These are phyloP conservation scores for Pulveroboletus frians DNA, from an alignment of 768 basidiomycete species.

Conservation along the genomic window DNA sequence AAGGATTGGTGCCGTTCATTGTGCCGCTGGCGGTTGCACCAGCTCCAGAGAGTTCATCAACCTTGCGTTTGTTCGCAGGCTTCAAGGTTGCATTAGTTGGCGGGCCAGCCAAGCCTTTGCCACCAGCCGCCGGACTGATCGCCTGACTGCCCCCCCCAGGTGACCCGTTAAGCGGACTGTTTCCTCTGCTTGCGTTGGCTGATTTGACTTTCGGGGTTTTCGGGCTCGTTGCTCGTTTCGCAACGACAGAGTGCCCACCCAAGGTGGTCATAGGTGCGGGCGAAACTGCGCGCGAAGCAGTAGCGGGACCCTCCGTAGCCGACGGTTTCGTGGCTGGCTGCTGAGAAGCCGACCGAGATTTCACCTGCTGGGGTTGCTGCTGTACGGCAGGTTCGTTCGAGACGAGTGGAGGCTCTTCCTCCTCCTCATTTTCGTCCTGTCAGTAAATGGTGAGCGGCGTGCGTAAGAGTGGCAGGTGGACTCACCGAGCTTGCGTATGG, in stretches of 20 bases:
- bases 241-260: conserved; percentile 75
- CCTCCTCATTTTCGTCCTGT: conserved; percentile 70
- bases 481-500: conserved; percentile 77
- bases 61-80: conserved; percentile 58
- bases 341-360: conserved; percentile 43
- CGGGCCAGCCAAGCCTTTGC: conserved; percentile 21
- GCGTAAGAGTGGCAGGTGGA: conserved; percentile 3
- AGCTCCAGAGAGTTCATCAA: conserved; percentile 34
- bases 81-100: conserved; percentile 34
- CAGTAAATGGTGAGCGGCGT: background rate
- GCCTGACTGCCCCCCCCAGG: conserved; percentile 45
- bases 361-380: conserved; percentile 38
- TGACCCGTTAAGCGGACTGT: conserved; percentile 46
- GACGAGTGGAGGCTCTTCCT: conserved; percentile 51
- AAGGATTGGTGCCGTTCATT: conserved; percentile 22
- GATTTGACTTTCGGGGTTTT: conserved; percentile 59
- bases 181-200: conserved; percentile 44
- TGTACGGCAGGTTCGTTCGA: conserved; percentile 42
- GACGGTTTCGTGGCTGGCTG: conserved; percentile 31
- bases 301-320: conserved; percentile 19
- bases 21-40: conserved; percentile 2
- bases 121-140: conserved; percentile 33
- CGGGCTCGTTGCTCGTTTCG: conserved; percentile 81
- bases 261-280: conserved; percentile 44
- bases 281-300: conserved; percentile 55